Conservation (phyloP, 768 basidiomycete species). For the Mycena vulgaris region DNA sequence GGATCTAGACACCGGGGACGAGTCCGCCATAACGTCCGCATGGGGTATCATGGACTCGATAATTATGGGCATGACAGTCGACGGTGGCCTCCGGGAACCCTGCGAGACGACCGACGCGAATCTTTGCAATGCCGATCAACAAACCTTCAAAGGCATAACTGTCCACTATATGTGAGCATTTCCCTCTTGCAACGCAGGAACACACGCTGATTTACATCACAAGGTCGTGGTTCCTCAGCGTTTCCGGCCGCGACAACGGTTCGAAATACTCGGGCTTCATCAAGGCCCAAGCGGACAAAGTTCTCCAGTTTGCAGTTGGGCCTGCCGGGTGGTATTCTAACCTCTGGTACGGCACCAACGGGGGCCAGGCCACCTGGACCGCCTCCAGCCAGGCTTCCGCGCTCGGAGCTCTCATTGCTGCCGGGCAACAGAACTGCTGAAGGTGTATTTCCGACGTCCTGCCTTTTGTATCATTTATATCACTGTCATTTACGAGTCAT, state of each 20-base stretch:
- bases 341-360: slow-evolving; percentile 36
- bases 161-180: slow-evolving; percentile 31
- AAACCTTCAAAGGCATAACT: slow-evolving; percentile 38
- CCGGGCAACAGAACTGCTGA: slow-evolving; percentile 36
- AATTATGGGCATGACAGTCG: slow-evolving; percentile 29
- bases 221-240: slow-evolving; percentile 37
- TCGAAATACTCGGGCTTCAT: slow-evolving; percentile 37
- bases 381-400: slow-evolving; percentile 34
- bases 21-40: slow-evolving; percentile 30
- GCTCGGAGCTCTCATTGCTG: slow-evolving; percentile 37
- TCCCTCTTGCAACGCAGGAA: not conserved
- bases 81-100: slow-evolving; percentile 34
- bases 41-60: slow-evolving; percentile 37
- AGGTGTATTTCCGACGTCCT: not conserved
- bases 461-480: not conserved
- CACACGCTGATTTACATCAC: not conserved
- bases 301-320: slow-evolving; percentile 31
- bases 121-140: slow-evolving; percentile 36
- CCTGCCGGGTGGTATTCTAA: slow-evolving; percentile 32
- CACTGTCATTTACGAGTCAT: too few species aligned
- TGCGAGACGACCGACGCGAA: slow-evolving; percentile 33
- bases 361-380: slow-evolving; percentile 30
- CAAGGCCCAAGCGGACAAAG: slow-evolving; percentile 33
- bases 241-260: slow-evolving; percentile 35
- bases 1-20: slow-evolving; percentile 28